Conservation (phyloP, 2,329 filamentous ascomycete species). For the Cladorrhinum sp. region DNA sequence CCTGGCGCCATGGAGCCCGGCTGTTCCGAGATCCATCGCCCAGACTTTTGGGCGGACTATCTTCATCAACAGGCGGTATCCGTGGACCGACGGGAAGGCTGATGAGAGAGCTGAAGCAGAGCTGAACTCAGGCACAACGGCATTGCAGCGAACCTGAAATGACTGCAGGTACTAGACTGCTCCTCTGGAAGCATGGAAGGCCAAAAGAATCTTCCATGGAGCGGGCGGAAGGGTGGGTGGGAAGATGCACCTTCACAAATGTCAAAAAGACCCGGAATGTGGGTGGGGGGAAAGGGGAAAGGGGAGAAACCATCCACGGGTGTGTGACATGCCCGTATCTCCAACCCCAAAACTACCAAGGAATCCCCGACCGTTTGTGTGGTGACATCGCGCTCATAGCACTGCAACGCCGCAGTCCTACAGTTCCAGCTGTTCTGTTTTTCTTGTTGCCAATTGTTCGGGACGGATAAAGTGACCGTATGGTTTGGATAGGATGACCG, state of each 20-base stretch:
- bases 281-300: not conserved
- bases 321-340: not conserved
- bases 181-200: constrained; percentile 13
- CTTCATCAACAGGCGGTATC: not conserved
- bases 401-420: not conserved
- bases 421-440: not conserved
- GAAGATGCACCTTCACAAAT: constrained; percentile 1
- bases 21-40: not conserved
- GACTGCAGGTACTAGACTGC: not conserved
- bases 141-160: not conserved
- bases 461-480: no score
- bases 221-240: not conserved
- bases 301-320: not conserved
- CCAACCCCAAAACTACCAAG: not conserved
- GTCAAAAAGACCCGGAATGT: not conserved
- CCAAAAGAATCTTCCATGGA: constrained; percentile 12
- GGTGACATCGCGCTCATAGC: not conserved
- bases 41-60: not conserved
- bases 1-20: not conserved
- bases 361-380: not conserved
- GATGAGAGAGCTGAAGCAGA: not conserved
- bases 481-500: no score
- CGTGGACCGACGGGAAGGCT: not conserved
- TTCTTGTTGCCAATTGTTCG: not conserved
- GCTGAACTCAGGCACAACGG: not conserved